These are phyloP conservation scores for Phytophthora rubi DNA, from an alignment of 352 stramenopile genomes.

Conservation along the genomic window DNA sequence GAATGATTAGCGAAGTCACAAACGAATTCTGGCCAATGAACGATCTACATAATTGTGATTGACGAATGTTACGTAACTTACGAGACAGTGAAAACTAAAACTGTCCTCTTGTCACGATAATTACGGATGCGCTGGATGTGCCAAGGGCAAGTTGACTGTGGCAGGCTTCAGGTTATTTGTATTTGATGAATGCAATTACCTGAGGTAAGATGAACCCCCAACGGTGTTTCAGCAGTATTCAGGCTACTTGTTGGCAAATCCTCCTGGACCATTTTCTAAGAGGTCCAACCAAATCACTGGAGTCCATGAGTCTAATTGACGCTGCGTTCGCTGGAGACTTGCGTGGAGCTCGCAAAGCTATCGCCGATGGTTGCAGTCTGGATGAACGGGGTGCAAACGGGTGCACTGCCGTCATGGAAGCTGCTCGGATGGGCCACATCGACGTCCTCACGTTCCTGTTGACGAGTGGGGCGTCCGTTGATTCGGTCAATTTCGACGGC, in stretches of 20 bases:
- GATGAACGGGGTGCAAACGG: constrained; percentile 1
- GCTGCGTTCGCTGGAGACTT: constrained; percentile 12
- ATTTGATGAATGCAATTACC: too few species aligned
- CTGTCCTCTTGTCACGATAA: neutral
- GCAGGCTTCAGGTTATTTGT: too few species aligned
- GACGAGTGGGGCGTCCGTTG: neutral
- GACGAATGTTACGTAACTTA: neutral
- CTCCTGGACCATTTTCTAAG: neutral
- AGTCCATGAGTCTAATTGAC: constrained; percentile 11
- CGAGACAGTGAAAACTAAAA: neutral
- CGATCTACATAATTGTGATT: too few species aligned
- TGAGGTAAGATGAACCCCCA: too few species aligned
- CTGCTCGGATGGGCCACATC: neutral
- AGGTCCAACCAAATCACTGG: neutral
- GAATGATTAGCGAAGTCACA: too few species aligned
- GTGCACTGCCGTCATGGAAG: constrained; percentile 13
- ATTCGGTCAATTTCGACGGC: constrained; percentile 9
- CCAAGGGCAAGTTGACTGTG: neutral
- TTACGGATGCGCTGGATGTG: neutral
- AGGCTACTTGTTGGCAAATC: neutral
- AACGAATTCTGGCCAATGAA: too few species aligned
- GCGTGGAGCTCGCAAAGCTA: neutral
- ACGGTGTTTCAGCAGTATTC: too few species aligned
- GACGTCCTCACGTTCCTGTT: constrained; percentile 17
- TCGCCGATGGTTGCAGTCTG: neutral